phyloP scores from a whole-genome alignment of 2,329 filamentous ascomycete species.

The Monilinia polystroma region DNA sequence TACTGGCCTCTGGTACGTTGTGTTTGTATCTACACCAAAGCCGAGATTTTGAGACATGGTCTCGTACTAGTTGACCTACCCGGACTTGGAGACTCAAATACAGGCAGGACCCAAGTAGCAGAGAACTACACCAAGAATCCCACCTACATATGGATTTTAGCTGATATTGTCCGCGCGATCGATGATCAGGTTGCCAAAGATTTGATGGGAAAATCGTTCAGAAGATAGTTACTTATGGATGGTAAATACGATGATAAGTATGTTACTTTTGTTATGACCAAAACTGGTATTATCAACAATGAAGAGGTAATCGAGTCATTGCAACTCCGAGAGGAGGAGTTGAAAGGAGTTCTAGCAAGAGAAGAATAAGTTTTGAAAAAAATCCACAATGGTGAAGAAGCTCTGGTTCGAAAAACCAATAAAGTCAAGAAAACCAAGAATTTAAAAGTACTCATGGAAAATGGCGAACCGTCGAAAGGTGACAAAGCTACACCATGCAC shows the following conservation, averaged over 20 bases:
- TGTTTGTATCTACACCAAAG: neutral
- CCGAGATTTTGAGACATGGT: conserved; percentile 1
- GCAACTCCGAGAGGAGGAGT: neutral
- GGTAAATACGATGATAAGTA: neutral
- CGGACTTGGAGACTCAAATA: conserved; percentile 14
- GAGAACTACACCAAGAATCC: neutral
- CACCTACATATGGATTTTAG: neutral
- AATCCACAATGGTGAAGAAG: neutral
- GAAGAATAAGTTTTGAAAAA: conserved; percentile 1
- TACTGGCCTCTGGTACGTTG: conserved; percentile 18
- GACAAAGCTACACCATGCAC: neutral
- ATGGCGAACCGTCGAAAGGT: neutral
- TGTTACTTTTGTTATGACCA: conserved; percentile 10
- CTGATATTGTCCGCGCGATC: conserved; percentile 12
- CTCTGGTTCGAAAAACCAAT: neutral
- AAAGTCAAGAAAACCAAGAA: neutral
- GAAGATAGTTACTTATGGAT: conserved; percentile 16
- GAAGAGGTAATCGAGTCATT: neutral
- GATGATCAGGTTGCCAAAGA: conserved; percentile 10
- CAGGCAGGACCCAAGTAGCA: neutral
- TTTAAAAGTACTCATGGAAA: neutral
- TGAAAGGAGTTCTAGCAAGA: neutral
- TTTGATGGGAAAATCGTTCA: conserved; percentile 10
- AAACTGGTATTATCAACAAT: conserved; percentile 7
- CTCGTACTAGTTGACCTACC: conserved; percentile 12